Evolutionary conservation across 2,329 filamentous ascomycete species (phyloP), one percentile per base, ranked within the genome.

Genomic region (Leptosphaerulina australis): DNA sequence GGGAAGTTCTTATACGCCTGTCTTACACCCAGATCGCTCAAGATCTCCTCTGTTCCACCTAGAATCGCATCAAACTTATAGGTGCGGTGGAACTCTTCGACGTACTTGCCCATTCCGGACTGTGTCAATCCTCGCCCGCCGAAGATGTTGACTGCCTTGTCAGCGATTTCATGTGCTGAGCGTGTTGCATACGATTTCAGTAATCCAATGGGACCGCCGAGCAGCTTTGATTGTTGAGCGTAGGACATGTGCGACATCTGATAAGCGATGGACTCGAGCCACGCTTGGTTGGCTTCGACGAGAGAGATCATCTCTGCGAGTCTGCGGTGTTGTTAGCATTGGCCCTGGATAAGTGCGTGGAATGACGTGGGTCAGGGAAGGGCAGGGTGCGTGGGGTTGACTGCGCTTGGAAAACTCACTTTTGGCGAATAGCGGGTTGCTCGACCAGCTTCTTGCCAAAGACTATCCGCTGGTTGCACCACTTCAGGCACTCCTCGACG

Each of bases 231-330:
- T 72, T 95, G 90, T 69, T 93, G 76, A 44, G 82, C 80, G 74
- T 95, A 94, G 25, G 83, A 82, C 88, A 95, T 90, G 71, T 90
- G 80, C 77, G 83, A 88, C 90, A 95, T 95, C 70, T 95, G 90
- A 77, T 91, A 90, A 15, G 90, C 91, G 67, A 94, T 86, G 31
- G 83, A 84, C 72, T 95, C 90, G 38, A 94, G 82, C 89, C 89
- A 95, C 15, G 90, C 83, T 72, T 95, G 90, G 74, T 88, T 87
- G n/a, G 88, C 81, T 73, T 96, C 90, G 59, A 85, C 83, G 39
- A 88, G 84, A 4, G 88, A 84, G 59, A 95, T 94, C 89, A 95
- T 94, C 69, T 89, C 90, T 54, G 90, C 90, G 49, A 95, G 83
- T 60, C 83, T 86, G 36, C n/a, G 12, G 15, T 28, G 14, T 14